Base-by-base conservation (phyloP, 306 rosid genomes). In the Citrullus mucosospermus region DNA sequence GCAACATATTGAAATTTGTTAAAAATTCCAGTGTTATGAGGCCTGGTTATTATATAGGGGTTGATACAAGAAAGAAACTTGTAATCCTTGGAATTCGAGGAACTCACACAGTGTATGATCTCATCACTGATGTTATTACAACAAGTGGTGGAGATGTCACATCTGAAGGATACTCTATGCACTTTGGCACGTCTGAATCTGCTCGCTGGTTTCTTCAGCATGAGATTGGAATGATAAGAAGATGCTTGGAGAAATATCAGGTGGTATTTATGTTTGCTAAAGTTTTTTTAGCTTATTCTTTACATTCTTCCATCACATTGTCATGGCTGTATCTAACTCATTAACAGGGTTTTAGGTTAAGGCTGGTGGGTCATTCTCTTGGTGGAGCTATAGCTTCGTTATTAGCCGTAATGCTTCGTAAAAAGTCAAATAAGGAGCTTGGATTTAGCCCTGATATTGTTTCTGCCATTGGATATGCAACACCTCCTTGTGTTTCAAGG, bases 291-390 rank as follows among this genome's bases (percentile, higher is more conserved):
- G 63, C 72, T 83, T 77, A 61, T 44, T 25, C 69, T 58, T 84
- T 69, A 58, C 34, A 36, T 73, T 80, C 41, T 34, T 32, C 82
- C 50, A 67, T 43, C 30, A 60, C 63, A 68, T 79, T 79, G 48
- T 60, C 67, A 78, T 67, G 77, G 63, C 88, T 63, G 74, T 82
- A 62, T 71, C 88, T 85, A 84, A 90, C 85, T 85, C 86, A 79
- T 85, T 71, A 90, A 90, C 96, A 95, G 97, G 98, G 98, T 84
- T 95, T 63, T 85, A 92, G 93, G 91, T 85, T 95, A 85, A 90
- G 91, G 89, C 85, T 95, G 11, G 98, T 92, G 79, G 98, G 99
- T 79, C 99, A 95, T 95, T 95, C 99, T 56, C 93, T 92, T 73
- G 98, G 99, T 82, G 98, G 97, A 78, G 91, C 99, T 65, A 95